Evolutionary conservation across 2,329 filamentous ascomycete species (phyloP), one percentile per base, ranked within the genome.

Genomic region (Sporothrix brunneoviolacea): DNA sequence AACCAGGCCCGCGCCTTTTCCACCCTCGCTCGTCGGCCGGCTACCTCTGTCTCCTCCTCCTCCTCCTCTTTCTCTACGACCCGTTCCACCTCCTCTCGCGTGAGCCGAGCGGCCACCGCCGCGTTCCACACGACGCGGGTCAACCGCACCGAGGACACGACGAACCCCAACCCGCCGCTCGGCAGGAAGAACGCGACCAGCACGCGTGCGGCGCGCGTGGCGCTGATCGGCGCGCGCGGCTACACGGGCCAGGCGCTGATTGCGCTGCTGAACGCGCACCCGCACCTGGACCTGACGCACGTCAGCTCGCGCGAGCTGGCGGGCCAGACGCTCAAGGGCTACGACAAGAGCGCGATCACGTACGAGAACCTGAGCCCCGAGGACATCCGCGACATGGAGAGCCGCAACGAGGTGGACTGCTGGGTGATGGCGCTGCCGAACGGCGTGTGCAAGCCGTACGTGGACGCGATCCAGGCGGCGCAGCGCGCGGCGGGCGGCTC

Each of bases 341-440:
- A 98, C 67, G 82, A 81, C 62, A 97, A 96, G 79, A 82, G 86
- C 56, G 83, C 94, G 54, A 88, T 98, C 59, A 88, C 82, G 56
- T 98, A 98, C 69, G 89, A 95, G 68, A 95, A 90, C 66, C 75
- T 97, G 39, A 83, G 80, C 50, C 80, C 89, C 7, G 91, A 97
- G 58, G 91, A 97, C 59, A 84, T 95, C 12, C 82, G 83, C 56
- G 78, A 83, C 52, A 88, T 97, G 80, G 88, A 93, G 55, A 83
- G 86, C 65, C 82, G 84, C 28, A 86, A 87, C 46, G 81, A 91
- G 61, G 83, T 97, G 44, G 91, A 97, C 71, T 93, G 88, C 70
- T 97, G 91, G 91, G 88, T 97, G 39, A 93, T 97, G 88, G 93
- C 93, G 32, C 81, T 97, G 27, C 93, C 91, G 39, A 98, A 97